Percentiles rank a stretch among this genome's conserved stretches.
Conservation (phyloP, 179 eudicot species). For the Pouteria campechiana region DNA sequence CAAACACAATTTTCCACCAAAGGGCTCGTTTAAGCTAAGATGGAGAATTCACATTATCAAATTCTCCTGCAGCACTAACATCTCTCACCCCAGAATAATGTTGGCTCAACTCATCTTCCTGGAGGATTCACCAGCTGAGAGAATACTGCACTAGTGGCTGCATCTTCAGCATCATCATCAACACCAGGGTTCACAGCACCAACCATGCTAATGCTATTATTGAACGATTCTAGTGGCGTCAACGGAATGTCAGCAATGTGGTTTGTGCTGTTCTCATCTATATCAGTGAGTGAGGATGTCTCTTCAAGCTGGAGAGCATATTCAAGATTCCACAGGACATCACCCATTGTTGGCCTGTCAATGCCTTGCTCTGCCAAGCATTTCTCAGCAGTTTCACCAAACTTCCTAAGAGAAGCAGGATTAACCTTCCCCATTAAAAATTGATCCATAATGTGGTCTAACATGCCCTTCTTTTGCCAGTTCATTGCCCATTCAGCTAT, state of each 20-base stretch:
- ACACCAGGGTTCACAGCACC: constrained; percentile 46
- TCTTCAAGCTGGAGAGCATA: constrained; percentile 93
- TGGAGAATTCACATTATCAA: too few relatives aligned
- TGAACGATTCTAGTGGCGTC: constrained; percentile 49
- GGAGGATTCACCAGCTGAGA: constrained; percentile 93
- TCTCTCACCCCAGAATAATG: too few relatives aligned
- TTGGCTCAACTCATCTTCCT: constrained; percentile 45
- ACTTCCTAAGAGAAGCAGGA: constrained; percentile 64
- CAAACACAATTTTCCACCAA: too few relatives aligned
- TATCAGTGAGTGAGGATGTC: constrained; percentile 62
- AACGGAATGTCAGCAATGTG: constrained; percentile 59
- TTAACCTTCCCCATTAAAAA: constrained; percentile 61
- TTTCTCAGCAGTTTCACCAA: constrained; percentile 84
- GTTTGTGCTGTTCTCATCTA: constrained; percentile 86
- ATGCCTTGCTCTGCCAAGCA: constrained; percentile 83
- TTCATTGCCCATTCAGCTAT: constrained; percentile 93
- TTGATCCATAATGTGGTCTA: constrained; percentile 72
- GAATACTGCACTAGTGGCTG: constrained; percentile 75
- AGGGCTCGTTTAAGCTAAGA: too few relatives aligned
- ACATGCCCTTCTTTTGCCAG: constrained; percentile 87
- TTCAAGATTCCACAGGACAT: constrained; percentile 82
- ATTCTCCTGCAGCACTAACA: too few relatives aligned
- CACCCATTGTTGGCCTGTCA: constrained; percentile 93
- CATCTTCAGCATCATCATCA: constrained; percentile 81
- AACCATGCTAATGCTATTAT: constrained; percentile 51